phyloP scores from a whole-genome alignment of 106 monocot species.

The Dendrobium nobile region DNA sequence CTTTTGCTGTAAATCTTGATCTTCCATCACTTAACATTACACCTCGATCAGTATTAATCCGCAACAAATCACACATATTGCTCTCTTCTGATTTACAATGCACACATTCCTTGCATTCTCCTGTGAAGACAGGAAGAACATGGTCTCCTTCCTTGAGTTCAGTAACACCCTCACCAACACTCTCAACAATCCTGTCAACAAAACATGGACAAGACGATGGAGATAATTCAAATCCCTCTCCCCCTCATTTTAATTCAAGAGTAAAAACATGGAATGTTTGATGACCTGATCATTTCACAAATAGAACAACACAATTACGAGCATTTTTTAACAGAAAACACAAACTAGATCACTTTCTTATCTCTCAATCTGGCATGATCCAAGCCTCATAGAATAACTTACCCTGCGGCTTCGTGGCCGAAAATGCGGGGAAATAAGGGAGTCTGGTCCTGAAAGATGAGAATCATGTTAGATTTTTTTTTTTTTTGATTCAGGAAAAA shows the following conservation, averaged over 20 bases:
- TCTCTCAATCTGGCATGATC: not conserved
- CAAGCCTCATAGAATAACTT: conserved; percentile 1
- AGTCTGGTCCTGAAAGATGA: conserved; percentile 24
- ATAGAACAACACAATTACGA: not conserved
- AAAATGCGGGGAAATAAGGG: conserved; percentile 54
- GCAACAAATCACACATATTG: conserved; percentile 33
- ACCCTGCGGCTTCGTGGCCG: conserved; percentile 56
- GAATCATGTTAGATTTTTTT: not conserved
- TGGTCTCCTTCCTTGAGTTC: conserved; percentile 22
- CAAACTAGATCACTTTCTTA: not conserved
- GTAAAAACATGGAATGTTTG: not conserved
- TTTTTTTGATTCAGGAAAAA: no score
- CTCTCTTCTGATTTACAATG: conserved; percentile 39
- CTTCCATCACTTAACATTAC: conserved; percentile 31
- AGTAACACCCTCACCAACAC: conserved; percentile 18
- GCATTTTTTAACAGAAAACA: not conserved
- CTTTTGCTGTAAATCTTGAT: conserved; percentile 20
- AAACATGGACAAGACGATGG: not conserved
- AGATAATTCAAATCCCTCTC: not conserved
- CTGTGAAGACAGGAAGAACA: conserved; percentile 25
- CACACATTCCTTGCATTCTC: conserved; percentile 28
- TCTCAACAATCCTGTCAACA: conserved; percentile 18
- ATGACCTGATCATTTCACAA: not conserved
- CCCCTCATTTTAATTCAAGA: not conserved
- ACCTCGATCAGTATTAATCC: conserved; percentile 27